Evolutionary conservation across 768 basidiomycete genomes (phyloP), one percentile per base, ranked within the genome.

Genomic region (Imleria badia): DNA sequence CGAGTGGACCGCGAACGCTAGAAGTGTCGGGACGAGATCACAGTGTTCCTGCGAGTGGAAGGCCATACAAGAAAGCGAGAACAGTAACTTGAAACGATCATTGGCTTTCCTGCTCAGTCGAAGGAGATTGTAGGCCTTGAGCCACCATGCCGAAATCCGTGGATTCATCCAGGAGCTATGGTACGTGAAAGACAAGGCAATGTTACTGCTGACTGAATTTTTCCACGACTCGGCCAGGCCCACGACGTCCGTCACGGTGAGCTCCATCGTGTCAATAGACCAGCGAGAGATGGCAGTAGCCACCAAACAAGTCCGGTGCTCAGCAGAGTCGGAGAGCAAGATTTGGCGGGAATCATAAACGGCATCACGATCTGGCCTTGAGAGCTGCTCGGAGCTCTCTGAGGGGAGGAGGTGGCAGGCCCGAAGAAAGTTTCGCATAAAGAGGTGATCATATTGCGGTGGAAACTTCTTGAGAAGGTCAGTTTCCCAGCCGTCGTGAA

Each of bases 11-110:
- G 61, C 58, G 45, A 75, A 72, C 0, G 75, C 66, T 12, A 77
- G 22, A 3, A 76, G 42, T 1, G 65, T 61, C 0, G 63, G 57
- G 8, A 72, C 52, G 17, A 70, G 47, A 5, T 48, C 40, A 2
- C 30, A n/a, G 3, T 46, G 33, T 0, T 41, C 11, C 4, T 58
- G 23, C 6, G 60, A 65, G 6, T 50, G 30, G 46, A 70, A 73
- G 9, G 54, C 62, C 60, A 72, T 60, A 3, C 70, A 58, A n/a
- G 70, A 52, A n/a, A 73, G 53, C 5, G 64, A 61, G 22, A 75
- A 75, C 3, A 60, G 31, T 15, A 73, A 17, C 38, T 14, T 52
- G 62, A 38, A 50, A 59, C 40, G 48, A 55, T 44, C 23, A 0
- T 1, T 10, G 14, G 20, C 4, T 60, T 45, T 20, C 23, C 2